Evolutionary conservation across 495 filamentous ascomycete genomes (phyloP).

Genomic region (Darksidea phi): DNA sequence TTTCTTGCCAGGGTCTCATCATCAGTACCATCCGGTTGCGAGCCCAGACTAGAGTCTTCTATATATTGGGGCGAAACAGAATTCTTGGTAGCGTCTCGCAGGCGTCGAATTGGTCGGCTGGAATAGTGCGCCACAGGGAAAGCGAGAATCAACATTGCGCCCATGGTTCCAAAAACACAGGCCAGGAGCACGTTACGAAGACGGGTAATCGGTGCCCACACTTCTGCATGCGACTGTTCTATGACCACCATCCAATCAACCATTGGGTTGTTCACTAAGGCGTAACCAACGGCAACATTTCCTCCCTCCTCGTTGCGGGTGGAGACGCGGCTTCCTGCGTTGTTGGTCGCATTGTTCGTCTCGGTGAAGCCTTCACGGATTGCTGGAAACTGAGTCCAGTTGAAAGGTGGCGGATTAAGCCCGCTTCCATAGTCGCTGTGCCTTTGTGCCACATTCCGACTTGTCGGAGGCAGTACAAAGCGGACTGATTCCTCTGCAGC

Average conservation of each 20-base stretch:
- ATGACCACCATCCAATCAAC: conserved; percentile 80
- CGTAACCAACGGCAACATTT: conserved; percentile 68
- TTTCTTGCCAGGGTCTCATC: conserved; percentile 43
- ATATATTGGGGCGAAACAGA: conserved; percentile 66
- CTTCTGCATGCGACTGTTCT: conserved; percentile 71
- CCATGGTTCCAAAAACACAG: conserved; percentile 81
- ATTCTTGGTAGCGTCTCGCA: conserved; percentile 75
- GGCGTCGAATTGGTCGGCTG: conserved; percentile 72
- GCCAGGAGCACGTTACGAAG: conserved; percentile 75
- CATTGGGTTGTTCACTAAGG: conserved; percentile 60
- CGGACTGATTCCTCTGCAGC: conserved; percentile 32
- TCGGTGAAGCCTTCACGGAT: conserved; percentile 54
- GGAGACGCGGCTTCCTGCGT: conserved; percentile 62
- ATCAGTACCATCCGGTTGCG: conserved; percentile 38
- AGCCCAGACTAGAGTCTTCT: conserved; percentile 45
- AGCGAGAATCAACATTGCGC: conserved; percentile 63
- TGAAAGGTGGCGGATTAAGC: conserved; percentile 53
- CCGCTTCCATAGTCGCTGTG: conserved; percentile 52
- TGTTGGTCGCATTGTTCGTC: conserved; percentile 51
- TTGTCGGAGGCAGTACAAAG: conserved; percentile 47
- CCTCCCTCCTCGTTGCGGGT: conserved; percentile 66
- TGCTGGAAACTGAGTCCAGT: conserved; percentile 56
- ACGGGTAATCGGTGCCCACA: conserved; percentile 68
- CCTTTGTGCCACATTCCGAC: conserved; percentile 40
- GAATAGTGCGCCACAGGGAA: conserved; percentile 76